Conservation (phyloP, 2,329 filamentous ascomycete species). For the Lasiodiplodia citricola region DNA sequence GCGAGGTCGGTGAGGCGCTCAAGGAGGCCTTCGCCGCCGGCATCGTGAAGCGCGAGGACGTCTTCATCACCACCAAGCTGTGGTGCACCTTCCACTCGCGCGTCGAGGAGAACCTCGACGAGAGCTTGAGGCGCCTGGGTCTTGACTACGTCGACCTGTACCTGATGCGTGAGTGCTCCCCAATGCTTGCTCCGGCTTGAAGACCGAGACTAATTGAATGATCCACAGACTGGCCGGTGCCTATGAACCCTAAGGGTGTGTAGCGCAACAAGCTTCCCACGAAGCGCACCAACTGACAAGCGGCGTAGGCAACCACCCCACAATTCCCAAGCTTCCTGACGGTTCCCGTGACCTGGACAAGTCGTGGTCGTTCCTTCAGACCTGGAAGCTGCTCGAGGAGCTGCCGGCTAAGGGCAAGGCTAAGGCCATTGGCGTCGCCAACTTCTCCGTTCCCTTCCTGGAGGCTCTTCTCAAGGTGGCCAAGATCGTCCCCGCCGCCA, state of each 20-base stretch:
- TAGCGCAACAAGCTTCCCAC: not conserved
- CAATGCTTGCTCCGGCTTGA: not conserved
- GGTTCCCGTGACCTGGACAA: constrained; percentile 75
- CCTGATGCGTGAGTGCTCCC: constrained; percentile 61
- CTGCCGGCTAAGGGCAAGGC: constrained; percentile 54
- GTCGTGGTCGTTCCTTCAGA: constrained; percentile 72
- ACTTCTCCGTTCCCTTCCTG: constrained; percentile 55
- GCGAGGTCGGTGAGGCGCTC: constrained; percentile 76
- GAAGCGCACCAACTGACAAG: constrained; percentile 29
- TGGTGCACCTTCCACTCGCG: constrained; percentile 81
- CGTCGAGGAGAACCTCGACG: constrained; percentile 71
- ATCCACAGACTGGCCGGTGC: constrained; percentile 72
- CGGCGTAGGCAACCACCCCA: constrained; percentile 66
- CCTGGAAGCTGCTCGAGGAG: constrained; percentile 78
- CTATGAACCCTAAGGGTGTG: constrained; percentile 76
- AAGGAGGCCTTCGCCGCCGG: constrained; percentile 81
- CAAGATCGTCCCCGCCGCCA: constrained; percentile 69
- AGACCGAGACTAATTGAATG: not conserved
- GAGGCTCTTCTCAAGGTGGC: constrained; percentile 61
- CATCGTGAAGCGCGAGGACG: constrained; percentile 80
- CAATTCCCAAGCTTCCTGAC: constrained; percentile 76
- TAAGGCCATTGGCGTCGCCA: constrained; percentile 57
- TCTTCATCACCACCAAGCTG: constrained; percentile 90
- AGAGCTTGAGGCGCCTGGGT: constrained; percentile 74
- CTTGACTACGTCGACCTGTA: constrained; percentile 83